Conservation (phyloP, 345 rosid species). For the Boechera retrofracta region DNA sequence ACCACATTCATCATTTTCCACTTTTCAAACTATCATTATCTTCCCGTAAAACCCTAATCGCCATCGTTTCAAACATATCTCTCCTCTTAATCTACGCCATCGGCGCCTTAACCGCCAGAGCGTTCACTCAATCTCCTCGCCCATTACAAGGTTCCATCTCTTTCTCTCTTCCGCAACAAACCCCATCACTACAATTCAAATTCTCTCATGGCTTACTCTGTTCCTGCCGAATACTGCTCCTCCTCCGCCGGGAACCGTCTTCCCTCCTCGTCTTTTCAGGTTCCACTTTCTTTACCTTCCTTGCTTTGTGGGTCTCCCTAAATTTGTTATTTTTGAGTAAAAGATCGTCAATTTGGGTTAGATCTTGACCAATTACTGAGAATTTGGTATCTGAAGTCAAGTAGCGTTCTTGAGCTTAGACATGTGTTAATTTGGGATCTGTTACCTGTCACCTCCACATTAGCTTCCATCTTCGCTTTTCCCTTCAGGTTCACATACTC, state of each 20-base stretch:
- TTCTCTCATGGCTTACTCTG: conserved; percentile 40
- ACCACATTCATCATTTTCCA: too few relatives aligned
- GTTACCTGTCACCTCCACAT: too few relatives aligned
- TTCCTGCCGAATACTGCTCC: conserved; percentile 40
- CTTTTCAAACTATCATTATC: too few relatives aligned
- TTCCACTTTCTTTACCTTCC: background rate
- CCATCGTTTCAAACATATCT: too few relatives aligned
- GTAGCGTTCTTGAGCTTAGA: background rate
- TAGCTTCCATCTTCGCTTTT: too few relatives aligned
- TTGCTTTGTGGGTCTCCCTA: background rate
- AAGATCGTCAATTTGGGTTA: conserved; percentile 16
- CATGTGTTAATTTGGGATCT: background rate
- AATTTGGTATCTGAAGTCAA: background rate
- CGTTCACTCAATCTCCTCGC: background rate
- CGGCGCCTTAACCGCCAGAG: too few relatives aligned
- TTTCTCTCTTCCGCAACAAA: conserved; percentile 25
- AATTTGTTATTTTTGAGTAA: conserved; percentile 5
- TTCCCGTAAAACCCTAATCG: too few relatives aligned
- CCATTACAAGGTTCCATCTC: conserved; percentile 40
- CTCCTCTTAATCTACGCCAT: too few relatives aligned
- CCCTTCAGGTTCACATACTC: too few relatives aligned
- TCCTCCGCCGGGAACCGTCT: conserved; percentile 53
- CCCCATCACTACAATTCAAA: conserved; percentile 19
- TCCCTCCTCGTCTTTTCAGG: conserved; percentile 95
- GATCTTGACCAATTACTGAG: conserved; percentile 1